phyloP scores from a whole-genome alignment of 805 yeast genomes.

The Kodamaea sagamina region DNA sequence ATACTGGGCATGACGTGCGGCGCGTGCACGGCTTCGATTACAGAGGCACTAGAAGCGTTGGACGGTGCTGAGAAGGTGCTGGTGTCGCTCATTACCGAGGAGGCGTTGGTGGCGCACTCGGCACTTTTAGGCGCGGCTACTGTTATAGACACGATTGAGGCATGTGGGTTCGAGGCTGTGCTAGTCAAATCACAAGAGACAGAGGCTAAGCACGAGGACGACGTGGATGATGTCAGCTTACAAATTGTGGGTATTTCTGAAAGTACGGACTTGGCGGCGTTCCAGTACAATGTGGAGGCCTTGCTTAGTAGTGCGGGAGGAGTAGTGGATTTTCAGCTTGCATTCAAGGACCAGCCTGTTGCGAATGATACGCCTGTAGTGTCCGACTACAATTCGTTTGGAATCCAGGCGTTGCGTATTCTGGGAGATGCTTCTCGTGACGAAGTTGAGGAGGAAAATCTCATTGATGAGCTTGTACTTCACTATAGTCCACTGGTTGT shows the following conservation, averaged over 20 bases:
- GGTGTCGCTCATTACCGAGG: slow-evolving; percentile 41
- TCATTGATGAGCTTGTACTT: slow-evolving; percentile 43
- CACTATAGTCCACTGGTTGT: slow-evolving; percentile 49
- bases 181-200: slow-evolving; percentile 5
- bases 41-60: slow-evolving; percentile 28
- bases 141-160: slow-evolving; percentile 29
- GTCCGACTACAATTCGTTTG: slow-evolving; percentile 19
- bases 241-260: slow-evolving; percentile 37
- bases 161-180: slow-evolving; percentile 33
- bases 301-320: slow-evolving; percentile 34
- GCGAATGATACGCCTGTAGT: slow-evolving; percentile 11
- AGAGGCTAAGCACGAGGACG: slow-evolving; percentile 12
- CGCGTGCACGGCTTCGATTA: slow-evolving; percentile 44
- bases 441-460: slow-evolving; percentile 16
- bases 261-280: slow-evolving; percentile 26
- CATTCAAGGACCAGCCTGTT: slow-evolving; percentile 18
- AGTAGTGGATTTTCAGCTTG: slow-evolving; percentile 26
- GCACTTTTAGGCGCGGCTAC: slow-evolving; percentile 15
- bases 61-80: slow-evolving; percentile 29
- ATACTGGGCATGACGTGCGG: slow-evolving; percentile 43
- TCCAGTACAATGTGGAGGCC: slow-evolving; percentile 46
- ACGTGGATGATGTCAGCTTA: slow-evolving; percentile 31
- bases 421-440: slow-evolving; percentile 17
- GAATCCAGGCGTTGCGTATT: slow-evolving; percentile 17
- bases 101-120: slow-evolving; percentile 29